phyloP scores from a whole-genome alignment of 2,329 filamentous ascomycete genomes.

The Meredithiella fracta region DNA sequence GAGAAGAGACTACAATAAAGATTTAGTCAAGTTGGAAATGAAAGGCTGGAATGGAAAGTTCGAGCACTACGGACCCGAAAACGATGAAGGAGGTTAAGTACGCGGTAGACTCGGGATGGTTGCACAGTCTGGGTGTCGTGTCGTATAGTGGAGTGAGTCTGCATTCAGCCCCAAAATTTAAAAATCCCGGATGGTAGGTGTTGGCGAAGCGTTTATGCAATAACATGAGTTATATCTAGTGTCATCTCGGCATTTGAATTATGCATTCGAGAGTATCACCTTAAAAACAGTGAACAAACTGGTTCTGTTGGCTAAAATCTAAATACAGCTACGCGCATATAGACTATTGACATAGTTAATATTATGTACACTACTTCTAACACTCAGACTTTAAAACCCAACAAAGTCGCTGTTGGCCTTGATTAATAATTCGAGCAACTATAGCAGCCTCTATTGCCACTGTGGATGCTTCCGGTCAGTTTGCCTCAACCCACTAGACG shows the following conservation, averaged over 20 bases:
- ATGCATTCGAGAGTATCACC: too few species aligned
- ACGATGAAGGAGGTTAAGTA: not conserved
- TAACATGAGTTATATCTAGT: not conserved
- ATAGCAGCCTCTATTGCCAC: too few species aligned
- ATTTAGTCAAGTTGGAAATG: not conserved
- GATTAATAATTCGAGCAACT: too few species aligned
- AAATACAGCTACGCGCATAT: too few species aligned
- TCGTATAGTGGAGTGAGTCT: not conserved
- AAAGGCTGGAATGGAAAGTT: not conserved
- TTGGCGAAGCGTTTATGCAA: not conserved
- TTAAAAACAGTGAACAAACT: too few species aligned
- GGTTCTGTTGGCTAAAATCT: too few species aligned
- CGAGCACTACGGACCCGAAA: not conserved
- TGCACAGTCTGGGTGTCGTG: not conserved
- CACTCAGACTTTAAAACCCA: too few species aligned
- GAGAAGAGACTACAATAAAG: too few species aligned
- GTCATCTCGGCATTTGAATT: not conserved
- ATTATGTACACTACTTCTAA: too few species aligned
- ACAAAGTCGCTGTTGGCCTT: not conserved
- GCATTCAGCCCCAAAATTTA: slow-evolving; percentile 1
- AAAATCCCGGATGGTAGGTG: not conserved
- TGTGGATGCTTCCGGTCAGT: too few species aligned
- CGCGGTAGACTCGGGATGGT: not conserved
- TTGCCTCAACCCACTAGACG: too few species aligned
- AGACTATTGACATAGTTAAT: too few species aligned